phyloP scores from a whole-genome alignment of 139 green algal species.

The Volvox africanus region DNA sequence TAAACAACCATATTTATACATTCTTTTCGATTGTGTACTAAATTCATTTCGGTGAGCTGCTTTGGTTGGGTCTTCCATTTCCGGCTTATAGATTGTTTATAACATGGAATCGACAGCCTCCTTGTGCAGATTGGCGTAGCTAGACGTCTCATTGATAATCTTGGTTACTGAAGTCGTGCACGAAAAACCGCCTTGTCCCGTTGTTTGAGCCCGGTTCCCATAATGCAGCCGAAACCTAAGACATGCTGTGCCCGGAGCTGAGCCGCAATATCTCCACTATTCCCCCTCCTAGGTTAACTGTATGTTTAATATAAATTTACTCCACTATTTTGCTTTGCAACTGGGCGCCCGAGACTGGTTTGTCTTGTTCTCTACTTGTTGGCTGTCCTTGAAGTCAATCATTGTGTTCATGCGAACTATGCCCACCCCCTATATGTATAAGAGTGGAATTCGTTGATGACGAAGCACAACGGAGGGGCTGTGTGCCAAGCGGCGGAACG shows the following conservation, averaged over 20 bases:
- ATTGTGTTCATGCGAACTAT: background rate
- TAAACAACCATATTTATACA: constrained; percentile 9
- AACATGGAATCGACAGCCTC: background rate
- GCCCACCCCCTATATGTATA: background rate
- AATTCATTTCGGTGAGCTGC: constrained; percentile 8
- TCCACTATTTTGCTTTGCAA: too few relatives aligned
- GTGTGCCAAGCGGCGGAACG: background rate
- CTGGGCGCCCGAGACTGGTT: too few relatives aligned
- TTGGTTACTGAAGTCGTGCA: too few relatives aligned
- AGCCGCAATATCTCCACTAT: too few relatives aligned
- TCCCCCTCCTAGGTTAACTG: too few relatives aligned
- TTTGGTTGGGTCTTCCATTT: background rate
- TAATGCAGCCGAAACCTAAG: too few relatives aligned
- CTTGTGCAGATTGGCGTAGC: background rate
- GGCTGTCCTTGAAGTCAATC: background rate
- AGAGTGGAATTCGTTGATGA: constrained; percentile 34
- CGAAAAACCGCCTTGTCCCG: background rate
- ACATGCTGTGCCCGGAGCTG: too few relatives aligned
- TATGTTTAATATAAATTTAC: too few relatives aligned
- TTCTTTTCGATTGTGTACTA: constrained; percentile 34
- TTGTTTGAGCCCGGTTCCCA: background rate
- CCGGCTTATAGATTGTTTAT: background rate
- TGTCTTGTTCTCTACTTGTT: background rate
- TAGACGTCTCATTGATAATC: background rate
- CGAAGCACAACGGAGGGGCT: background rate